phyloP scores from a whole-genome alignment of 2,329 filamentous ascomycete genomes.

The Penicillium brevicompactum region DNA sequence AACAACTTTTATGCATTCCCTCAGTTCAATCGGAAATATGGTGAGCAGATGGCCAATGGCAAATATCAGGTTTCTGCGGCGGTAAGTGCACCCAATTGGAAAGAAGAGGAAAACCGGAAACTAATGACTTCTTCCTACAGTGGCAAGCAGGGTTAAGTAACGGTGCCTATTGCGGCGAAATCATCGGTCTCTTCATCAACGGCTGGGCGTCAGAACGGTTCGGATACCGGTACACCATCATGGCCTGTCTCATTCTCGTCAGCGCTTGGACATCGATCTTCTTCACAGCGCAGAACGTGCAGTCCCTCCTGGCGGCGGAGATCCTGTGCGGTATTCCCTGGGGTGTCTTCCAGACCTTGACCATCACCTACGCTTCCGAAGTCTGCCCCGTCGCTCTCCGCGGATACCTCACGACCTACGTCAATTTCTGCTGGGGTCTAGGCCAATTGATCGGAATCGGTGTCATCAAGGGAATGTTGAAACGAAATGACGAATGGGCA shows the following conservation, averaged over 20 bases:
- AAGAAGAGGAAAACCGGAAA: constrained; percentile 1
- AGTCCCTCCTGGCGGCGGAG: constrained; percentile 52
- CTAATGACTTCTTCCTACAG: constrained; percentile 26
- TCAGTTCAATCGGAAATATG: constrained; percentile 47
- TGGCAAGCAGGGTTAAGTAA: constrained; percentile 52
- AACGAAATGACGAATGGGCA: constrained; percentile 51
- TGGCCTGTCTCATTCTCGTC: constrained; percentile 49
- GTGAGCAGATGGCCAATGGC: constrained; percentile 33
- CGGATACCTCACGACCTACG: constrained; percentile 50
- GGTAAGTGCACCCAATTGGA: constrained; percentile 30
- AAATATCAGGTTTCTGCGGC: constrained; percentile 43
- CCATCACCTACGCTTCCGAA: constrained; percentile 51
- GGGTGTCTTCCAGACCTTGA: constrained; percentile 55
- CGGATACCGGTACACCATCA: constrained; percentile 55
- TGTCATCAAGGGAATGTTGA: constrained; percentile 52
- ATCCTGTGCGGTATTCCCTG: constrained; percentile 55
- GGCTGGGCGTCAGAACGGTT: constrained; percentile 55
- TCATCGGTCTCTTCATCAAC: constrained; percentile 55
- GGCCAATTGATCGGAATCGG: constrained; percentile 56
- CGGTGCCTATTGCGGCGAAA: constrained; percentile 48
- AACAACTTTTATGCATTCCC: constrained; percentile 71
- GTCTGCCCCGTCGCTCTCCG: constrained; percentile 51
- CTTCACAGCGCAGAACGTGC: constrained; percentile 53
- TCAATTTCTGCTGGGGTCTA: constrained; percentile 51
- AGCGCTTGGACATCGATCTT: constrained; percentile 53